These are phyloP conservation scores for Cyclocybe aegerita DNA, from an alignment of 768 basidiomycete species.

Conservation along the genomic window DNA sequence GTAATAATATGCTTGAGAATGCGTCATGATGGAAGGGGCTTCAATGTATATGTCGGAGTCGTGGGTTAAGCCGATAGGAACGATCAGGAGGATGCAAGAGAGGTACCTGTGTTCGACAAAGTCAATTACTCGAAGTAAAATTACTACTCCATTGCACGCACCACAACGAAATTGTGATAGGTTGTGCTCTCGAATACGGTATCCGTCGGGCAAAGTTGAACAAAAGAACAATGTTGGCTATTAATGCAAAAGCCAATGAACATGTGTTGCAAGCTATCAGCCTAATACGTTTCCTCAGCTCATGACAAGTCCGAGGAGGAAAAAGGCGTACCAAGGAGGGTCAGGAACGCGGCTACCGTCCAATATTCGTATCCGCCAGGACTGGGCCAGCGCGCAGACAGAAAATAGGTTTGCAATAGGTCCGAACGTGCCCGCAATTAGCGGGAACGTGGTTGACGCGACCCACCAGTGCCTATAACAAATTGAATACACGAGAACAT, in stretches of 20 bases:
- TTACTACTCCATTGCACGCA: slow-evolving; percentile 8
- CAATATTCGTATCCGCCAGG: slow-evolving; percentile 28
- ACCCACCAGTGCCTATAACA: slow-evolving; percentile 37
- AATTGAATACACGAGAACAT: not conserved
- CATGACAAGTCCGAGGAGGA: not conserved
- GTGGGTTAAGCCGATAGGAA: slow-evolving; percentile 30
- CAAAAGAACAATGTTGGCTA: slow-evolving; percentile 34
- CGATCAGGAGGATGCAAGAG: slow-evolving; percentile 30
- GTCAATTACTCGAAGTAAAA: not conserved
- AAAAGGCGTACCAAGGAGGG: slow-evolving; percentile 28
- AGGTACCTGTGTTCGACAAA: slow-evolving; percentile 29
- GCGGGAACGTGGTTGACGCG: slow-evolving; percentile 37
- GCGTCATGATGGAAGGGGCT: slow-evolving; percentile 12
- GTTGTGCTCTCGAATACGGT: slow-evolving; percentile 33
- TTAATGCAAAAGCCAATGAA: slow-evolving; percentile 31
- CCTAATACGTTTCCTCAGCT: slow-evolving; percentile 18
- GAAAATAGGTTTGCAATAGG: slow-evolving; percentile 40
- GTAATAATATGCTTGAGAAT: slow-evolving; percentile 39
- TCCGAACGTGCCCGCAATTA: slow-evolving; percentile 40
- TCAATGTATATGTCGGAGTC: slow-evolving; percentile 5
- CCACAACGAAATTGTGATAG: slow-evolving; percentile 37
- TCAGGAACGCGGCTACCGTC: slow-evolving; percentile 23
- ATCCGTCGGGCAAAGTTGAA: slow-evolving; percentile 38
- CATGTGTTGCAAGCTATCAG: slow-evolving; percentile 28
- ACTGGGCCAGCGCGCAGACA: slow-evolving; percentile 33